Percentiles rank a stretch among this genome's conserved stretches.
These are phyloP conservation scores for Stagonosporopsis rhizophila DNA, from an alignment of 2,329 filamentous ascomycete genomes.

Conservation along the genomic window DNA sequence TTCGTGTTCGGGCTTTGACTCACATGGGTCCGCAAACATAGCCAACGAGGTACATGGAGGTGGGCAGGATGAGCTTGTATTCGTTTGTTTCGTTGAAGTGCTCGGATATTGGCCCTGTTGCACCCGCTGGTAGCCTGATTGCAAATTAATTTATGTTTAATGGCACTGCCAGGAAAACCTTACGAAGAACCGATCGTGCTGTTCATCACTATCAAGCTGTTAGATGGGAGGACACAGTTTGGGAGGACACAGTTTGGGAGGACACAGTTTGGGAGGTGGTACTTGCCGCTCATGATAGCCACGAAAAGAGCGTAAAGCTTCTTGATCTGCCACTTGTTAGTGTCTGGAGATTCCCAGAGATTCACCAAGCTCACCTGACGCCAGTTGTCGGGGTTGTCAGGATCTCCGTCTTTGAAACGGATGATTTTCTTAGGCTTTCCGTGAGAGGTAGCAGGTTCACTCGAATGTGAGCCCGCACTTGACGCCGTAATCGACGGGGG, in stretches of 20 bases:
- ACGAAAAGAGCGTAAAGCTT: slow-evolving; percentile 64
- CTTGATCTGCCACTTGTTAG: slow-evolving; percentile 53
- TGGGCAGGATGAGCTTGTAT: slow-evolving; percentile 55
- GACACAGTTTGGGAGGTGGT: neutral
- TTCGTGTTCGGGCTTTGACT: neutral
- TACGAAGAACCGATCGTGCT: slow-evolving; percentile 69
- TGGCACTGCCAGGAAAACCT: neutral
- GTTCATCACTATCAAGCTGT: slow-evolving; percentile 57
- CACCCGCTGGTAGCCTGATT: slow-evolving; percentile 65
- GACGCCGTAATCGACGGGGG: slow-evolving; percentile 19
- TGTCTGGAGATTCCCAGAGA: neutral
- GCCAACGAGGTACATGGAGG: slow-evolving; percentile 59
- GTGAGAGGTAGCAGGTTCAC: slow-evolving; percentile 6
- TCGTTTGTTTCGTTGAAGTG: slow-evolving; percentile 63
- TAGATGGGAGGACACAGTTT: neutral
- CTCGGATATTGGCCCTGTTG: slow-evolving; percentile 63
- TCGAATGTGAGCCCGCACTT: slow-evolving; percentile 21
- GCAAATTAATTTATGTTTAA: neutral
- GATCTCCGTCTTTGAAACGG: slow-evolving; percentile 50
- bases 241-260: too few species aligned
- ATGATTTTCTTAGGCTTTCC: slow-evolving; percentile 38
- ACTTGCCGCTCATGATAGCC: slow-evolving; percentile 62
- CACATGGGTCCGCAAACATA: slow-evolving; percentile 54
- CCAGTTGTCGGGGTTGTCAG: slow-evolving; percentile 54
- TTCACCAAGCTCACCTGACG: slow-evolving; percentile 27